A percentile compares a stretch with the other conserved stretches of the same genome.
Conservation (phyloP, 352 stramenopile genomes). For the Phytophthora citrophthora region DNA sequence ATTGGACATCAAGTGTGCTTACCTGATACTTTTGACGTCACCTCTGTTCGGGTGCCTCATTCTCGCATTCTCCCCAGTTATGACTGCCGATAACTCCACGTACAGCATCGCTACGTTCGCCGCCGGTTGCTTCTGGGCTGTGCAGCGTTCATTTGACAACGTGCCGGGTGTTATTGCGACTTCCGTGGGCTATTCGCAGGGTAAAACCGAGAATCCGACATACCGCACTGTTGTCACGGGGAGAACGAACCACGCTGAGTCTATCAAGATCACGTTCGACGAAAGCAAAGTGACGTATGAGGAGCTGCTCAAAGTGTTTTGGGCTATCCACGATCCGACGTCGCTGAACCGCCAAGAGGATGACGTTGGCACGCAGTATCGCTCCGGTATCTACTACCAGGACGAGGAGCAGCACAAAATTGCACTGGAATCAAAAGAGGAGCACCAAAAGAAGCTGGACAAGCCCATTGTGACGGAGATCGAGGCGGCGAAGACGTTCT, state of each 20-base stretch:
- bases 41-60: too few relatives aligned
- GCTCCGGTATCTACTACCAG: conserved; percentile 96
- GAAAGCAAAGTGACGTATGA: conserved; percentile 85
- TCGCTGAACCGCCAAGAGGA: conserved; percentile 90
- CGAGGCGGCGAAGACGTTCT: conserved; percentile 86
- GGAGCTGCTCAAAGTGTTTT: conserved; percentile 80
- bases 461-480: conserved; percentile 94
- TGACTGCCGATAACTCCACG: background rate
- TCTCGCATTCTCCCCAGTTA: too few relatives aligned
- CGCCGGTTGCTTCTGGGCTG: conserved; percentile 98
- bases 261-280: conserved; percentile 94
- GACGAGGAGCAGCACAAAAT: conserved; percentile 88
- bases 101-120: conserved; percentile 92
- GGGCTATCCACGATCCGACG: conserved; percentile 93
- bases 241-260: conserved; percentile 94
- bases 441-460: conserved; percentile 68
- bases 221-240: conserved; percentile 96
- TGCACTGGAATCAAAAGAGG: conserved; percentile 67
- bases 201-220: conserved; percentile 87
- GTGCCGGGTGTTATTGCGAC: conserved; percentile 93
- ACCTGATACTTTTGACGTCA: too few relatives aligned
- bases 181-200: conserved; percentile 89
- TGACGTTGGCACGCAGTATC: conserved; percentile 95
- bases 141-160: conserved; percentile 96
- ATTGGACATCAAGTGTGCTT: too few relatives aligned